These are phyloP conservation scores for Collybia mongolica DNA, from an alignment of 768 basidiomycete genomes.

Conservation along the genomic window DNA sequence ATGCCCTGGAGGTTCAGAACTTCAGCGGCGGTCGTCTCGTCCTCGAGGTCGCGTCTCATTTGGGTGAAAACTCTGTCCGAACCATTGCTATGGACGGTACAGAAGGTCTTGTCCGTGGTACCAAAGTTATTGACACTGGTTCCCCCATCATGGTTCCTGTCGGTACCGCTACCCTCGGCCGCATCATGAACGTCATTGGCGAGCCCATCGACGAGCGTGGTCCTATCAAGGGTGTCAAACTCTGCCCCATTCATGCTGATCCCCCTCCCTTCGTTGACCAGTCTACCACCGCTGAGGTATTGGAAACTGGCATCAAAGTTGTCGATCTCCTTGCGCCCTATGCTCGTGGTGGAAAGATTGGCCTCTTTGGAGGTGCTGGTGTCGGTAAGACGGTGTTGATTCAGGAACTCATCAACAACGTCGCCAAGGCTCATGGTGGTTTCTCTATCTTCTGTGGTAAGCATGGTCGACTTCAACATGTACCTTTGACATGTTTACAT, in stretches of 20 bases:
- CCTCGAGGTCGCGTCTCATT: constrained; percentile 97
- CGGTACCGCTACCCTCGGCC: constrained; percentile 90
- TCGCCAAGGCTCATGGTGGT: constrained; percentile 99
- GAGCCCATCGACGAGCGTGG: constrained; percentile 99
- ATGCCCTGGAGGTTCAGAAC: constrained; percentile 96
- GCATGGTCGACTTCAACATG: constrained; percentile 13
- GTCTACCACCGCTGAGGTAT: constrained; percentile 96
- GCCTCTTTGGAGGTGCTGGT: constrained; percentile 99
- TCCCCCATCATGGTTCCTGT: constrained; percentile 96
- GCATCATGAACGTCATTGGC: constrained; percentile 99
- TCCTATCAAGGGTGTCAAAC: constrained; percentile 94
- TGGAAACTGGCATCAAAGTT: constrained; percentile 99
- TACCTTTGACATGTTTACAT: constrained; percentile 1
- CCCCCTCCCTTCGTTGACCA: constrained; percentile 98
- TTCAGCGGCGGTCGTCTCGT: constrained; percentile 96
- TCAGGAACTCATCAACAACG: constrained; percentile 99
- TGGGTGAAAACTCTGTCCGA: constrained; percentile 98
- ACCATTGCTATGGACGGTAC: constrained; percentile 99
- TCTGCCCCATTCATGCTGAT: constrained; percentile 93
- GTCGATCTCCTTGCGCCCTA: constrained; percentile 99
- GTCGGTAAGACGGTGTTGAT: constrained; percentile 99
- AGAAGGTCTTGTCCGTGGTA: constrained; percentile 98
- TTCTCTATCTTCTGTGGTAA: constrained; percentile 99
- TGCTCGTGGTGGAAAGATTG: constrained; percentile 99
- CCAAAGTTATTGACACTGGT: constrained; percentile 96